Base-by-base conservation (phyloP, 306 rosid genomes). In the Cicer bijugum region DNA sequence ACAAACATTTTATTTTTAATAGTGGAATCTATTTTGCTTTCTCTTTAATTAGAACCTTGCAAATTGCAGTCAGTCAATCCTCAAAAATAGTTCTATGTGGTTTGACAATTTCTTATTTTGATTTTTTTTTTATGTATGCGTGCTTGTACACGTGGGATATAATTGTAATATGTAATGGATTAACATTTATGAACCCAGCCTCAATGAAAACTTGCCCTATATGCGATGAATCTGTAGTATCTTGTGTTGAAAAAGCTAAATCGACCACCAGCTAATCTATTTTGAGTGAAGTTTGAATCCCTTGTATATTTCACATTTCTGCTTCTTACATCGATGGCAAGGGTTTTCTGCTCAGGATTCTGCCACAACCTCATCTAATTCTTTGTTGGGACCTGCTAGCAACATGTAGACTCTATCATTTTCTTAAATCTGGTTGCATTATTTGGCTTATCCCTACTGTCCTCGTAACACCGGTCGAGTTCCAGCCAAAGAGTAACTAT, bases 1-100 rank as follows among this genome's bases (percentile, higher is more conserved):
- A 59, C n/a, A 43, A 42, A 17, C 65, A 46, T 40, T 60, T 35
- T 44, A 46, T 75, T 42, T 12, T 73, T 10, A 37, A 45, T 28
- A n/a, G 71, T 47, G 44, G 43, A 40, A 38, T 59, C 48, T 62
- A 45, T 23, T 15, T 78, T 60, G 7, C 19, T 52, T 53, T 63
- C 10, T 61, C 38, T 60, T 38, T 35, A 37, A 16, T 5, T 71
- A 67, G 33, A 65, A 65, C 23, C 16, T 58, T 48, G 75, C 20
- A 35, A 58, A 75, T 42, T 50, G 23, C 64, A 68, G 57, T 39
- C 11, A 12, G 14, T 28, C 5, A 28, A 28, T 4, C 35, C 35
- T 28, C 5, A 28, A 28, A 28, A 28, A 28, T 28, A 28, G 35
- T 28, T 28, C 35, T 28, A 12, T 38, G 46, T 35, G 50, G 19